Base-by-base conservation (phyloP, 495 filamentous ascomycete genomes). In the Clavariopsis aquatica region DNA sequence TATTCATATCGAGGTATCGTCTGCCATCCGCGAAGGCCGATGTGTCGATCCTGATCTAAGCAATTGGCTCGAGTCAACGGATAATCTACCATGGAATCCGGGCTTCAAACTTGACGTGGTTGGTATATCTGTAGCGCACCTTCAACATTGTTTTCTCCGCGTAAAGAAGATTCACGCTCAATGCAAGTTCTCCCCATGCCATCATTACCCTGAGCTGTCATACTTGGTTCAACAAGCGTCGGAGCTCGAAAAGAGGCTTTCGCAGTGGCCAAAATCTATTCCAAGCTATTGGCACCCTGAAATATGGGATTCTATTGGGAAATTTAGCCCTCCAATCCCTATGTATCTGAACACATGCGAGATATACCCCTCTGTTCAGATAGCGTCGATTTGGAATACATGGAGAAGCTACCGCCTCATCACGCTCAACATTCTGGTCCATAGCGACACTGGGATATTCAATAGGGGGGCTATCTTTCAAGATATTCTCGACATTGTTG, bases 341-440 rank as follows among this genome's bases (percentile, higher is more conserved):
- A 19, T 24, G 17, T 49, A 49, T 49, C 17, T 7, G 5, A 7
- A 7, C 19, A 49, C 17, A n/a, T 83, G 31, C 80, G 78, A 64
- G 82, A 85, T 49, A 71, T 75, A 60, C 83, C 83, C 49, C 73
- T 58, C 0, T 79, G 82, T 62, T 83, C 80, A 69, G 84, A 84
- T 52, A 84, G 79, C 5, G 79, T 74, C 61, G 78, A 83, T 2
- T 81, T 82, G 83, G 28, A 85, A 74, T n/a, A n/a, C 22, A 6
- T 49, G 45, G 45, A 7, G 45, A 49, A 13, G 31, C 31, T 36
- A 36, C 13, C 13, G 31, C 31, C 31, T 36, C 6, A 36, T 36
- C 13, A 13, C 13, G 6, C 13, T 6, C 13, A 6, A 13, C 6
- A 36, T 36, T 6, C 13, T 36, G 31, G 31, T 36, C 6, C 31